Percentiles rank a stretch among this genome's conserved stretches.
phyloP scores from a whole-genome alignment of 75 land plant genomes.

The Cryptomeria japonica region DNA sequence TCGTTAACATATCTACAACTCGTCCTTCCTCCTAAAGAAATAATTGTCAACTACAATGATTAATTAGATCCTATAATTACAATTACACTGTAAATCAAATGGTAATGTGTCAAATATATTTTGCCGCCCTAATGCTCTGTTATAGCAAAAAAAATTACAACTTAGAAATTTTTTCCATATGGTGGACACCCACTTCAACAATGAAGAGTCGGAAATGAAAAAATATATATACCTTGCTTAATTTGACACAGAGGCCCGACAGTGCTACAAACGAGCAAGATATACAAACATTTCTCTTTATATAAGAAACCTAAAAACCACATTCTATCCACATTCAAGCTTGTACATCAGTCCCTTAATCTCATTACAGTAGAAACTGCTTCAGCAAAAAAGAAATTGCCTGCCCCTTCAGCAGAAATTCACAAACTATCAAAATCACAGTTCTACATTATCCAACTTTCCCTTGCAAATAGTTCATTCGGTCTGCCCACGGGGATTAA shows the following conservation, averaged over 20 bases:
- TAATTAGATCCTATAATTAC: not conserved
- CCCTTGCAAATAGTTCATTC: not conserved
- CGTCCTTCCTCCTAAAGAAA: too few relatives aligned
- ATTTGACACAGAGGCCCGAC: not conserved
- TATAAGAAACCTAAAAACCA: not conserved
- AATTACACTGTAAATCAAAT: not conserved
- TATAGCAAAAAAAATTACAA: not conserved
- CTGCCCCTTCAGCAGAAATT: not conserved
- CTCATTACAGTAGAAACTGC: constrained; percentile 4
- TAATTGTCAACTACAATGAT: too few relatives aligned
- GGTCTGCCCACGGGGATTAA: not conserved
- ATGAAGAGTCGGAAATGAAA: not conserved
- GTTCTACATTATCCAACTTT: not conserved
- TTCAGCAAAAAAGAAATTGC: not conserved
- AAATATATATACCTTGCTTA: not conserved
- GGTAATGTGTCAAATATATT: not conserved
- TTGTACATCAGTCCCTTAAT: not conserved
- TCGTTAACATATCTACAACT: too few relatives aligned
- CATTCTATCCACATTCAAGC: not conserved
- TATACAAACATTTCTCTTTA: constrained; percentile 1
- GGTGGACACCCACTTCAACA: not conserved
- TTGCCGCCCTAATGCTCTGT: not conserved
- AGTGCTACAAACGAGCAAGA: not conserved
- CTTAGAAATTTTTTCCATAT: not conserved
- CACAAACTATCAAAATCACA: not conserved